phyloP scores from a whole-genome alignment of 441 rosid species.

The Mallotus repandus region DNA sequence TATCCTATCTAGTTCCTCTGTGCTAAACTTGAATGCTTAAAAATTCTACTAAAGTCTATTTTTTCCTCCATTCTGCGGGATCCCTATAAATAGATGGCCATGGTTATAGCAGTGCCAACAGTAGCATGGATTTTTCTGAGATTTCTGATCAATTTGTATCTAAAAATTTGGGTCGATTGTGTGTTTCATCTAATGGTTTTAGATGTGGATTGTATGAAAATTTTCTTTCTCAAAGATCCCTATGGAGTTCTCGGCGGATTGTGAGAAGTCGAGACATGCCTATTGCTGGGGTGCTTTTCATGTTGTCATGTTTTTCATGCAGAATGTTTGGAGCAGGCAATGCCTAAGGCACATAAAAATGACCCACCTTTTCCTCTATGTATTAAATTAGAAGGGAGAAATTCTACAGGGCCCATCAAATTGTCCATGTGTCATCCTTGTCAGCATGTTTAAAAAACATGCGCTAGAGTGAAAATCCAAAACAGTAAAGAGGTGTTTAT shows the following conservation, averaged over 20 bases:
- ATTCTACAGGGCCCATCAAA: conserved; percentile 32
- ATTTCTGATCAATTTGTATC: conserved; percentile 46
- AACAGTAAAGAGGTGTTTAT: too few relatives aligned
- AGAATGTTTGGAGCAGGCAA: conserved; percentile 59
- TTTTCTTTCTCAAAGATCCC: conserved; percentile 55
- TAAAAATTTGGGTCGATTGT: conserved; percentile 35
- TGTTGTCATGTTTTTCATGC: conserved; percentile 59
- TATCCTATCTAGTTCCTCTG: not conserved
- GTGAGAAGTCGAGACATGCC: conserved; percentile 61
- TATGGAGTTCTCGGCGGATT: conserved; percentile 55
- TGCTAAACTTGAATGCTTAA: not conserved
- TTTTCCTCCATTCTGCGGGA: not conserved
- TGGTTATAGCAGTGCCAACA: conserved; percentile 48
- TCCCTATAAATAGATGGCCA: conserved; percentile 35
- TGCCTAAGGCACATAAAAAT: conserved; percentile 37
- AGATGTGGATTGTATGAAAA: conserved; percentile 53
- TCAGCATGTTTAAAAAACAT: too few relatives aligned
- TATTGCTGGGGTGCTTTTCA: conserved; percentile 52
- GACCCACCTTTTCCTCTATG: conserved; percentile 69
- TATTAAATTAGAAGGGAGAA: conserved; percentile 35
- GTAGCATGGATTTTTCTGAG: conserved; percentile 50
- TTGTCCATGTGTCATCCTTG: too few relatives aligned
- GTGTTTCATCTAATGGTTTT: conserved; percentile 33
- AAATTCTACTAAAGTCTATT: not conserved
- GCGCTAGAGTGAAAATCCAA: too few relatives aligned